phyloP scores from a whole-genome alignment of 208 protist species.

The Herpetomonas tarakana region DNA sequence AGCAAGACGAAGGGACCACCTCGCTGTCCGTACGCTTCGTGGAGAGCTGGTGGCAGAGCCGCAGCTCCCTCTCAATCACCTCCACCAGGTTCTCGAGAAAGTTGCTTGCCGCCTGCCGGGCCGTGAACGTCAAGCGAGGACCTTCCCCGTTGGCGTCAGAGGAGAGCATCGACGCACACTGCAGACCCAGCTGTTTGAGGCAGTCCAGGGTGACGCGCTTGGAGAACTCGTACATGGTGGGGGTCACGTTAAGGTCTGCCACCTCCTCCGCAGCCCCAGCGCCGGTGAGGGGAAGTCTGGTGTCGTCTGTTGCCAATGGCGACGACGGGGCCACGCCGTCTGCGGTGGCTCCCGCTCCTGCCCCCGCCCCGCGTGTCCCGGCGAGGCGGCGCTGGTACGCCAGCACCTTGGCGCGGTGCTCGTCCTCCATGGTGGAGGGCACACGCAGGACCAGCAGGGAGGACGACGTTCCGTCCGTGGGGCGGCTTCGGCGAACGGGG shows the following conservation, averaged over 20 bases:
- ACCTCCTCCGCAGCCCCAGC: constrained; percentile 13
- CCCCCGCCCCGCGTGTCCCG: neutral
- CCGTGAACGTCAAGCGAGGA: neutral
- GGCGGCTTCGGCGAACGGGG: neutral
- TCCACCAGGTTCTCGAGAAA: constrained; percentile 10
- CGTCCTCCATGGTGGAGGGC: constrained; percentile 2
- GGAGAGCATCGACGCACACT: constrained; percentile 29
- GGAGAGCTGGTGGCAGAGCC: constrained; percentile 1
- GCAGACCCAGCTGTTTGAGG: constrained; percentile 38
- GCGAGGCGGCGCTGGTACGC: neutral
- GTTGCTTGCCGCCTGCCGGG: neutral
- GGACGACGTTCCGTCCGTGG: too few species aligned
- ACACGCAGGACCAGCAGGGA: too few species aligned
- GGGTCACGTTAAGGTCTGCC: constrained; percentile 13
- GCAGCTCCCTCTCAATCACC: constrained; percentile 9
- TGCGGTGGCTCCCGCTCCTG: neutral
- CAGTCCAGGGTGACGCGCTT: constrained; percentile 27
- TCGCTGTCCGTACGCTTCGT: neutral
- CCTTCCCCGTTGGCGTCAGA: neutral
- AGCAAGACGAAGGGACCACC: neutral
- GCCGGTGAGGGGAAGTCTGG: neutral
- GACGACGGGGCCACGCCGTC: too few species aligned
- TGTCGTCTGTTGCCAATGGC: too few species aligned
- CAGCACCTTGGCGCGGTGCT: neutral
- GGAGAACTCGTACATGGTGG: constrained; percentile 23